Base-by-base conservation (phyloP, 2,329 filamentous ascomycete species). In the Fonsecaea erecta region DNA sequence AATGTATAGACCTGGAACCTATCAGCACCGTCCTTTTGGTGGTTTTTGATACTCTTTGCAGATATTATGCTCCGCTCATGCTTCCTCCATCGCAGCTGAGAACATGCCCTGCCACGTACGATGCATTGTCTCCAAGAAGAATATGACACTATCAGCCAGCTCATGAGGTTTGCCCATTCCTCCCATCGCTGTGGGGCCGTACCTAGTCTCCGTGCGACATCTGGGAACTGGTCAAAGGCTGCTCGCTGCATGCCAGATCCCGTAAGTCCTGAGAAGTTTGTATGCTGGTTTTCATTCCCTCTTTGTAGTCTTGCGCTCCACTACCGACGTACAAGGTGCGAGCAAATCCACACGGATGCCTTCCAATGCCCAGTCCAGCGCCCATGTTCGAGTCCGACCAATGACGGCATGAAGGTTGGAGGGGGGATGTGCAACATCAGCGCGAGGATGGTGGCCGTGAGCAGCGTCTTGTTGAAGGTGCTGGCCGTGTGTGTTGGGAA, bases 371-470 rank as follows among this genome's bases (percentile, higher is more conserved):
- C 60, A 63, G 35, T 63, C 60, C 16, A 63, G 34, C 21, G 60
- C 73, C 21, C 73, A 67, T 11, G 73, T 71, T 28, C 76, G 70
- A 16, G 75, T 73, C 11, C 81, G 70, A 5, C 52, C 52, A 12
- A 55, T 35, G 1, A 55, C 14, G 76, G 71, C 1, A 77, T 76
- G 54, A 73, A 74, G 34, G 74, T 74, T 0, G 79, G 77, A 32
- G 77, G 80, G 0, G 79, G 80, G 65, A 82, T 78, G 69, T 81
- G 80, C 59, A 82, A 73, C 7, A 78, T 77, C 24, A 82, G 67
- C 0, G 80, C 80, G 67, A 80, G 80, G 70, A 82, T 79, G 37
- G 79, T 80, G 34, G 79, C 79, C 66, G 79, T 76, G 12, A 82
- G 73, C 55, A 81, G 72, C 1, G 78, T 81, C 54, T 79, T 69